These are phyloP conservation scores for Starmera quercuum DNA, from an alignment of 805 yeast species.

Conservation along the genomic window DNA sequence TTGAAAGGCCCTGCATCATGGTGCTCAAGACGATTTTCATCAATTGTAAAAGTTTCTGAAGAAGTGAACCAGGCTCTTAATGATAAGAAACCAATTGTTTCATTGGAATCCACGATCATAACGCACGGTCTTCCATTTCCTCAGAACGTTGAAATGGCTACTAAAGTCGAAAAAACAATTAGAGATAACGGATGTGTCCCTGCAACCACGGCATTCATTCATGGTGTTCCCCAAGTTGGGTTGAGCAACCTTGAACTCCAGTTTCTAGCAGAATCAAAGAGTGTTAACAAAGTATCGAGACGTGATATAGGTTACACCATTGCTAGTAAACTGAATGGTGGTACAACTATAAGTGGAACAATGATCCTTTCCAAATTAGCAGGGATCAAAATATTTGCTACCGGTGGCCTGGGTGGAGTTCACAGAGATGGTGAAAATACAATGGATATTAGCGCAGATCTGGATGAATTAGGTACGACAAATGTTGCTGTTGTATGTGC, in stretches of 20 bases:
- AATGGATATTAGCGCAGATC: slow-evolving; percentile 81
- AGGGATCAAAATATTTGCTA: slow-evolving; percentile 80
- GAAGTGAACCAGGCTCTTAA: slow-evolving; percentile 60
- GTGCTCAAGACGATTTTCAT: slow-evolving; percentile 2
- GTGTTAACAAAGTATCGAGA: slow-evolving; percentile 61
- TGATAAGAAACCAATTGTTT: slow-evolving; percentile 60
- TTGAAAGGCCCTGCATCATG: background rate
- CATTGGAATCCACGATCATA: slow-evolving; percentile 80
- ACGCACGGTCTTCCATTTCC: slow-evolving; percentile 90
- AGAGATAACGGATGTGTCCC: slow-evolving; percentile 65
- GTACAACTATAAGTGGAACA: slow-evolving; percentile 86
- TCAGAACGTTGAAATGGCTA: slow-evolving; percentile 65
- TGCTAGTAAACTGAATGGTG: slow-evolving; percentile 62
- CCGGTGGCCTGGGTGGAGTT: slow-evolving; percentile 93
- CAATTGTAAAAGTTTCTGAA: slow-evolving; percentile 17
- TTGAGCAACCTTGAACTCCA: slow-evolving; percentile 39
- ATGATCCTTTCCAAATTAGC: slow-evolving; percentile 73
- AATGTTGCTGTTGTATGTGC: slow-evolving; percentile 89
- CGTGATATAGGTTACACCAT: slow-evolving; percentile 71
- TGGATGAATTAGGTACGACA: slow-evolving; percentile 76
- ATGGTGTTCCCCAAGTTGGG: slow-evolving; percentile 71
- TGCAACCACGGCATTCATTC: slow-evolving; percentile 74
- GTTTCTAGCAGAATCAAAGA: slow-evolving; percentile 27
- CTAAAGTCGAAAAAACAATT: slow-evolving; percentile 52
- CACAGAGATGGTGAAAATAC: slow-evolving; percentile 70